These are phyloP conservation scores for Penicillium atrosanguineum DNA, from an alignment of 495 filamentous ascomycete genomes.

Conservation along the genomic window DNA sequence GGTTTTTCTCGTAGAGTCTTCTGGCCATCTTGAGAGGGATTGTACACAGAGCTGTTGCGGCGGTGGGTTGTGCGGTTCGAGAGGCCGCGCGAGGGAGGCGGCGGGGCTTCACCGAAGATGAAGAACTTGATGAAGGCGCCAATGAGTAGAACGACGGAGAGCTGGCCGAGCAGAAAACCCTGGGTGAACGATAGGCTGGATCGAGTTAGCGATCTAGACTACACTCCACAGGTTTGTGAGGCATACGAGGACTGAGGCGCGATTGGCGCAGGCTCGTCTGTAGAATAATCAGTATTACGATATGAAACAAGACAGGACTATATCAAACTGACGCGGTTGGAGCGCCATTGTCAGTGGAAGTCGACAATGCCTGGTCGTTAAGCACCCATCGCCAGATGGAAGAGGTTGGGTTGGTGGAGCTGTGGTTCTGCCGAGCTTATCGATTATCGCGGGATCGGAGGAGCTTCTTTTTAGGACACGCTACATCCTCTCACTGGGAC, in stretches of 20 bases:
- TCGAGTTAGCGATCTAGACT: slow-evolving; percentile 21
- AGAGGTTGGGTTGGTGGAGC: slow-evolving; percentile 12
- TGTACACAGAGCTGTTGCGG: slow-evolving; percentile 61
- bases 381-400: slow-evolving; percentile 23
- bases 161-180: slow-evolving; percentile 88
- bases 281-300: slow-evolving; percentile 12
- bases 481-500: slow-evolving; percentile 1
- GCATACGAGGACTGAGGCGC: slow-evolving; percentile 51
- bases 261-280: slow-evolving; percentile 35
- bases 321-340: slow-evolving; percentile 31
- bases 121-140: slow-evolving; percentile 99
- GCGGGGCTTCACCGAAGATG: slow-evolving; percentile 94
- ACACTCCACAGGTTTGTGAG: slow-evolving; percentile 2
- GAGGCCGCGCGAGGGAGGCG: slow-evolving; percentile 72
- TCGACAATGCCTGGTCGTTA: slow-evolving; percentile 23
- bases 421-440: too few species aligned
- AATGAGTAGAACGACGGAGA: slow-evolving; percentile 85
- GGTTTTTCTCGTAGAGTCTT: slow-evolving; percentile 68
- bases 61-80: slow-evolving; percentile 61
- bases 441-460: slow-evolving; percentile 6
- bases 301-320: neutral
- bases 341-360: slow-evolving; percentile 38
- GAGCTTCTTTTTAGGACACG: slow-evolving; percentile 9
- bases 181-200: slow-evolving; percentile 43
- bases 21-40: slow-evolving; percentile 28